Evolutionary conservation across 1,139 yeast species (phyloP).

Genomic region (Kodamaea anthophila): DNA sequence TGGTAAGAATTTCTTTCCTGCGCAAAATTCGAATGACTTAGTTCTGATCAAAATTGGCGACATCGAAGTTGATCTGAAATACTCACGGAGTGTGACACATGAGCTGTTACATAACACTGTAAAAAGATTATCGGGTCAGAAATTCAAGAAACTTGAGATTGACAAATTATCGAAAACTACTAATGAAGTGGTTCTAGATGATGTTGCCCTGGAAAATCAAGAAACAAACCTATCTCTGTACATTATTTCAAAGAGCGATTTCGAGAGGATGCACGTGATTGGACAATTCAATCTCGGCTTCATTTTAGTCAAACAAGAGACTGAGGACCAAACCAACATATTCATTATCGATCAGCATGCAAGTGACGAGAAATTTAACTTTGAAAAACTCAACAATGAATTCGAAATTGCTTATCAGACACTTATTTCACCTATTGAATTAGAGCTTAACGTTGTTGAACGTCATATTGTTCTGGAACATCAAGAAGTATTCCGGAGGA

Average conservation of each 20-base stretch:
- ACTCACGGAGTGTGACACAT: conserved; percentile 8
- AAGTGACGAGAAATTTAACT: conserved; percentile 89
- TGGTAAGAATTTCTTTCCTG: conserved; percentile 12
- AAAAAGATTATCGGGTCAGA: background rate
- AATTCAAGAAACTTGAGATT: background rate
- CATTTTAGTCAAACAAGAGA: conserved; percentile 53
- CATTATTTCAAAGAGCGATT: conserved; percentile 58
- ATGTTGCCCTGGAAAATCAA: conserved; percentile 23
- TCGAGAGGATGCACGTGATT: conserved; percentile 62
- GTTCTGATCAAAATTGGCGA: conserved; percentile 14
- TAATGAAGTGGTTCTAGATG: conserved; percentile 13
- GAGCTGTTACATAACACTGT: conserved; percentile 10
- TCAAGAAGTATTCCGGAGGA: conserved; percentile 48
- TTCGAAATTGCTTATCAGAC: conserved; percentile 56
- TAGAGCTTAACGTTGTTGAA: conserved; percentile 73
- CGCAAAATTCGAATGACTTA: conserved; percentile 4
- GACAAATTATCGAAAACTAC: background rate
- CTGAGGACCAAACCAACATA: conserved; percentile 38
- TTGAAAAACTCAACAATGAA: conserved; percentile 57
- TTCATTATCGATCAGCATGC: conserved; percentile 97
- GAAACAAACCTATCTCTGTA: conserved; percentile 45
- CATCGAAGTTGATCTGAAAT: conserved; percentile 12
- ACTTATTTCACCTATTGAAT: conserved; percentile 55
- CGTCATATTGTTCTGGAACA: conserved; percentile 65
- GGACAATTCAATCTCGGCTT: conserved; percentile 96